These are phyloP conservation scores for Nemania sp. DNA, from an alignment of 2,329 filamentous ascomycete species.

Conservation along the genomic window DNA sequence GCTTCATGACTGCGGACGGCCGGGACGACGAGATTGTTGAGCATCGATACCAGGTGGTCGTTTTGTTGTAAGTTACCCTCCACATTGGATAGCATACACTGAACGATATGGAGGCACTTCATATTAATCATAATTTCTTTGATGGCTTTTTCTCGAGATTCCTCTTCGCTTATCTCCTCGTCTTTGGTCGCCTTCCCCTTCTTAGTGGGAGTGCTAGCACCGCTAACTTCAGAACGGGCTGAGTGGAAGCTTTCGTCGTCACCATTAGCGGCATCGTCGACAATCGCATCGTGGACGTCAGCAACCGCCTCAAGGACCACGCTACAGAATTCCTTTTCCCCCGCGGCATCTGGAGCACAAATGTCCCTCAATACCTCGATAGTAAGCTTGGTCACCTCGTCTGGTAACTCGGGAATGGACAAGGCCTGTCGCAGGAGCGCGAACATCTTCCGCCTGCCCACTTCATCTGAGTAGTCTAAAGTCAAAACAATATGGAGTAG, in stretches of 20 bases:
- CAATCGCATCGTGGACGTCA: slow-evolving; percentile 95
- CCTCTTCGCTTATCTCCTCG: slow-evolving; percentile 69
- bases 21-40: slow-evolving; percentile 96
- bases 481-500: slow-evolving; percentile 91
- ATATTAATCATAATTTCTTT: slow-evolving; percentile 96
- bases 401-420: slow-evolving; percentile 86
- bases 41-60: slow-evolving; percentile 92
- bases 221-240: slow-evolving; percentile 85
- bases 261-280: slow-evolving; percentile 70
- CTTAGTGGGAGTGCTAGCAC: slow-evolving; percentile 68
- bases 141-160: slow-evolving; percentile 79
- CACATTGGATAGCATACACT: slow-evolving; percentile 97
- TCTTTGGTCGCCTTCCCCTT: slow-evolving; percentile 57
- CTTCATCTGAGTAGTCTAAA: slow-evolving; percentile 97
- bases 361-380: slow-evolving; percentile 85
- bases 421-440: slow-evolving; percentile 86
- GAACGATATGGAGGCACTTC: slow-evolving; percentile 96
- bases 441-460: slow-evolving; percentile 96
- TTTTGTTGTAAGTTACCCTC: slow-evolving; percentile 89
- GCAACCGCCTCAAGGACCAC: slow-evolving; percentile 93
- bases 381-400: slow-evolving; percentile 90
- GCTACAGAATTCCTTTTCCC: slow-evolving; percentile 85
- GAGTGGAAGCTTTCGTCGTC: slow-evolving; percentile 91
- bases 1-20: slow-evolving; percentile 94
- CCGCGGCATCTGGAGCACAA: slow-evolving; percentile 78